Base-by-base conservation (phyloP, 2,329 filamentous ascomycete genomes). In the Phaeosphaeria sp. region DNA sequence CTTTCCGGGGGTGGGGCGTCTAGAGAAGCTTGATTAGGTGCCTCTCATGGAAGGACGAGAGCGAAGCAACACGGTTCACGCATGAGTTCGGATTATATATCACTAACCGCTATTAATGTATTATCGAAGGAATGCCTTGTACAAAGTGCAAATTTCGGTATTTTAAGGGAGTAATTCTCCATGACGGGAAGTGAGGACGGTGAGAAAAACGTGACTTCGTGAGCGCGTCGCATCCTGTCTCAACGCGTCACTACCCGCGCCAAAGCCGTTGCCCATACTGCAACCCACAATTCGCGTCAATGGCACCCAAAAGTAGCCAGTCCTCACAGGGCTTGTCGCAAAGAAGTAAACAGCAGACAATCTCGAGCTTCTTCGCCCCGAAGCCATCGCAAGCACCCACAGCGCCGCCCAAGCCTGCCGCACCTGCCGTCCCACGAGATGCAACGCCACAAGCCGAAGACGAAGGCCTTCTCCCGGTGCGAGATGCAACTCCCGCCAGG, bases 361-460 rank as follows among this genome's bases (percentile, higher is more conserved):
- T 97, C 60, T 95, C 92, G 2, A 93, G 88, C 72, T 96, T 96
- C 79, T 96, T 96, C 74, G 85, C 87, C 0, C 72, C 73, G 1
- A 80, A 78, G 59, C 59, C 74, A 4, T 65, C 76, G 58, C 72
- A 73, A 71, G 67, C 75, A 64, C 75, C 72, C 60, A 73, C 67
- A 63, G 60, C 56, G 52, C 44, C 43, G 3, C 54, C 59, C 15
- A 60, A 58, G 48, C 53, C 56, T 6, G 52, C 69, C 23, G 61
- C 68, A 41, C 53, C 74, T 67, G 69, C 69, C 41, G 65, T 59
- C 22, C 52, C 49, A 43, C 54, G 59, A 46, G 46, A n/a, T 43
- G 46, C 49, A 46, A 46, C 55, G 50, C 30, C 47, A 46, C 50
- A 64, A 46, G 50, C 49, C 23, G 62, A 66, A 48, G 65, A 68